A percentile compares a stretch with the other conserved stretches of the same genome.
These are phyloP conservation scores for Glycine tomentella DNA, from an alignment of 306 rosid genomes.

Conservation along the genomic window DNA sequence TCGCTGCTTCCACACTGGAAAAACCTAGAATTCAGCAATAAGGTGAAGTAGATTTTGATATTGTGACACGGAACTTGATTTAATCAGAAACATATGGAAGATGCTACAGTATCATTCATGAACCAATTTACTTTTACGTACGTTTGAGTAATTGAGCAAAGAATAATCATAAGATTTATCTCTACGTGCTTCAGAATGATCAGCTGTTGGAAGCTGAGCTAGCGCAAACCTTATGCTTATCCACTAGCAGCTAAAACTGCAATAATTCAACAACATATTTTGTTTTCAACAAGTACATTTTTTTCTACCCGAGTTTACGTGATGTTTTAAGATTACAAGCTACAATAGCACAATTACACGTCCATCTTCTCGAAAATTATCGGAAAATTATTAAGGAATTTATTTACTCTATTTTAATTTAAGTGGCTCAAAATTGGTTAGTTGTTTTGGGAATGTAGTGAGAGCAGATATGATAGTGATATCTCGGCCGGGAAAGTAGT, in stretches of 20 bases:
- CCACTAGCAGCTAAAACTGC: constrained; percentile 18
- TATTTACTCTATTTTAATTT: constrained; percentile 11
- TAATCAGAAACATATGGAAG: neutral
- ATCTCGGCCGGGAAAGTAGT: constrained; percentile 17
- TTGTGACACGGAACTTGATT: neutral
- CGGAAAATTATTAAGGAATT: neutral
- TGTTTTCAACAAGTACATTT: constrained; percentile 14
- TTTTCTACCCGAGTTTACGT: constrained; percentile 4
- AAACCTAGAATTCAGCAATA: too few species aligned
- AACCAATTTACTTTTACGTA: neutral
- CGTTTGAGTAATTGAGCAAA: neutral
- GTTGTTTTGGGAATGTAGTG: constrained; percentile 24
- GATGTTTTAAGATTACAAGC: neutral
- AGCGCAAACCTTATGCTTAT: constrained; percentile 37
- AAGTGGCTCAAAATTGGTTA: constrained; percentile 39
- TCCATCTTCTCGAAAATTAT: constrained; percentile 4
- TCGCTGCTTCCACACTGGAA: neutral
- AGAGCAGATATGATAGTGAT: constrained; percentile 2
- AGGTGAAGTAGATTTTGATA: neutral
- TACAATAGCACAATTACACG: neutral
- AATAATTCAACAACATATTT: constrained; percentile 8
- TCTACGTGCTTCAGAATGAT: neutral
- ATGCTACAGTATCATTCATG: neutral
- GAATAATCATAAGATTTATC: neutral
- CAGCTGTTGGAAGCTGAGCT: neutral